Evolutionary conservation across 495 filamentous ascomycete genomes (phyloP).

Genomic region (Mycothermus thermophilus): DNA sequence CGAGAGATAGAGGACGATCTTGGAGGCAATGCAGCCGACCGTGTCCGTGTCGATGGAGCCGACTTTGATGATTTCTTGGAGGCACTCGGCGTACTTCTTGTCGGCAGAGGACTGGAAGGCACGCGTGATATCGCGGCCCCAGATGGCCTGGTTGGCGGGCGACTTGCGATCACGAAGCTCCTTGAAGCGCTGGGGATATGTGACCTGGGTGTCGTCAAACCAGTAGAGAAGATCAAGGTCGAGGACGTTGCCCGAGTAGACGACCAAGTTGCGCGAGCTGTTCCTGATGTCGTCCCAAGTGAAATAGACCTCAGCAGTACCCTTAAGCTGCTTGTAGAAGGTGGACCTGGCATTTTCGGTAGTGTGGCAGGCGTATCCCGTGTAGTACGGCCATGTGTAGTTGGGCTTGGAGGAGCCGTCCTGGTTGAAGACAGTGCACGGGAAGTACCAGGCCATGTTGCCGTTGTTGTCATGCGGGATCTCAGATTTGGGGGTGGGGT

Average conservation of each 20-base stretch:
- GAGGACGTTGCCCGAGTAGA: slow-evolving; percentile 87
- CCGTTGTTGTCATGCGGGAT: slow-evolving; percentile 61
- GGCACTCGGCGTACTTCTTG: slow-evolving; percentile 69
- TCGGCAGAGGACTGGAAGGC: slow-evolving; percentile 63
- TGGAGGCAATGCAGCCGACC: slow-evolving; percentile 92
- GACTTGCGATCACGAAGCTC: slow-evolving; percentile 44
- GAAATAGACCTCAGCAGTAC: slow-evolving; percentile 60
- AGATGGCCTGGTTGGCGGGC: slow-evolving; percentile 51
- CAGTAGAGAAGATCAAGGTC: slow-evolving; percentile 84
- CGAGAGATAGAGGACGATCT: slow-evolving; percentile 92
- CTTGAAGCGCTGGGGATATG: slow-evolving; percentile 63
- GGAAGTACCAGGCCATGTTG: slow-evolving; percentile 93
- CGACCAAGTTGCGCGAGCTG: slow-evolving; percentile 69
- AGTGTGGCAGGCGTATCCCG: slow-evolving; percentile 87
- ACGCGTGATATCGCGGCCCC: slow-evolving; percentile 83
- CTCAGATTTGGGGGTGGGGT: slow-evolving; percentile 49
- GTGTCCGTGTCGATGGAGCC: slow-evolving; percentile 92
- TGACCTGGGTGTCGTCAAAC: slow-evolving; percentile 81
- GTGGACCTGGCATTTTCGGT: slow-evolving; percentile 45
- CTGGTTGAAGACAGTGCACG: slow-evolving; percentile 80
- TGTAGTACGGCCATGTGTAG: slow-evolving; percentile 55
- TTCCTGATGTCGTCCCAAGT: slow-evolving; percentile 95
- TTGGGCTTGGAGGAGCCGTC: slow-evolving; percentile 77
- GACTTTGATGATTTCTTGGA: slow-evolving; percentile 86
- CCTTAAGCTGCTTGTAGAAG: slow-evolving; percentile 59